Percentiles rank a stretch among this genome's conserved stretches.
These are phyloP conservation scores for Hericium rajendrae DNA, from an alignment of 768 basidiomycete genomes.

Conservation along the genomic window DNA sequence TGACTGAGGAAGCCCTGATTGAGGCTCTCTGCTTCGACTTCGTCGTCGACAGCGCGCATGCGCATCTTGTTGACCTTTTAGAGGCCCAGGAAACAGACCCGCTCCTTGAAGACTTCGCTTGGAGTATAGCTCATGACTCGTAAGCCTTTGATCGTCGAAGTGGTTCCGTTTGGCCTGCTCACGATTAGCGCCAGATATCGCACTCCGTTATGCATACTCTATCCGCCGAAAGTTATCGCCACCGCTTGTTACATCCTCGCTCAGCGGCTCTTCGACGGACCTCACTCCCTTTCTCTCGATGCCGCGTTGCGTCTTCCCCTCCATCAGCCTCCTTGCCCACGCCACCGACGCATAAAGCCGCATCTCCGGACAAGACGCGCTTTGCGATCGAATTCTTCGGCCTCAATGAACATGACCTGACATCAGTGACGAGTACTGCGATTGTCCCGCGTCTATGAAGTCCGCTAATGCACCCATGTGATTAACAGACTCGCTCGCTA, in stretches of 20 bases:
- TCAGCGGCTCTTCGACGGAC: conserved; percentile 62
- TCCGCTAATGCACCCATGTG: too few species aligned
- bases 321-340: conserved; percentile 73
- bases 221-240: conserved; percentile 60
- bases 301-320: conserved; percentile 63
- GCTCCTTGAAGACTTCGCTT: conserved; percentile 62
- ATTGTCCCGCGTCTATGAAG: too few species aligned
- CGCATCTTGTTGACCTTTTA: conserved; percentile 65
- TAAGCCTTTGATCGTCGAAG: conserved; percentile 26
- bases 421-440: conserved; percentile 45
- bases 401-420: conserved; percentile 50
- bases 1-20: conserved; percentile 69
- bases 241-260: conserved; percentile 72
- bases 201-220: conserved; percentile 69
- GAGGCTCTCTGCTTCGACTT: conserved; percentile 86
- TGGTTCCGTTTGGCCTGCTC: conserved; percentile 1
- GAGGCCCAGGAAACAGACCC: conserved; percentile 39
- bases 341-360: conserved; percentile 67
- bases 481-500: conserved; percentile 6
- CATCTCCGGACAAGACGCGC: conserved; percentile 60
- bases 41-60: conserved; percentile 67
- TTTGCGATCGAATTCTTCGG: conserved; percentile 60
- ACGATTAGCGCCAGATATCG: conserved; percentile 44
- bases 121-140: conserved; percentile 88
- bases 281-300: conserved; percentile 64